Conservation (phyloP, 306 rosid genomes). For the Dalbergia cochinchinensis region DNA sequence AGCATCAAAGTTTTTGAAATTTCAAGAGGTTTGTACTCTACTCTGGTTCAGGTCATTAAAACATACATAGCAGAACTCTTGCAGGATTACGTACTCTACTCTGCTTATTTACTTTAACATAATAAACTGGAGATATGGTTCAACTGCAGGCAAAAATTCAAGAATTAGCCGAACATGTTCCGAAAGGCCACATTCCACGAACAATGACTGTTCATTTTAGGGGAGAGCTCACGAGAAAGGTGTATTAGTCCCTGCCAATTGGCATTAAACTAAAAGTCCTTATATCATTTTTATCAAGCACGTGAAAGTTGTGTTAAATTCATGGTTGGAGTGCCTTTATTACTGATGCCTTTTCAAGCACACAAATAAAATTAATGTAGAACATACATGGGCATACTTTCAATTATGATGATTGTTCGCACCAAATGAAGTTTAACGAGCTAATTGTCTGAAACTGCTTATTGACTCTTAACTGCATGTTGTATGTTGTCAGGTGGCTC, state of each 20-base stretch:
- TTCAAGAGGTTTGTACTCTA: slow-evolving; percentile 80
- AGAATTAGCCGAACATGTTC: slow-evolving; percentile 97
- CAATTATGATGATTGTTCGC: too few relatives aligned
- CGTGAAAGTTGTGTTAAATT: slow-evolving; percentile 8
- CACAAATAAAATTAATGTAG: slow-evolving; percentile 10
- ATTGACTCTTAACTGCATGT: slow-evolving; percentile 2
- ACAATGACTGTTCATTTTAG: slow-evolving; percentile 95
- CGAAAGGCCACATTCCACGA: slow-evolving; percentile 98
- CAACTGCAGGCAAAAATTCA: slow-evolving; percentile 93
- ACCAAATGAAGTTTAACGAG: background rate
- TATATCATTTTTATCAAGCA: slow-evolving; percentile 28
- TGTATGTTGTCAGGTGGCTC: slow-evolving; percentile 76
- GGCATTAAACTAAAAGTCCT: slow-evolving; percentile 28
- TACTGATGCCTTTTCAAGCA: background rate
- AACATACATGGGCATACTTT: slow-evolving; percentile 6
- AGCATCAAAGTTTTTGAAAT: slow-evolving; percentile 96
- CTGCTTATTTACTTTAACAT: slow-evolving; percentile 21
- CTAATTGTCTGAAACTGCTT: slow-evolving; percentile 33
- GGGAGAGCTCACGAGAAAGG: slow-evolving; percentile 99
- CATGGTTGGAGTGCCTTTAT: slow-evolving; percentile 1
- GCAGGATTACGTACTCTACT: background rate
- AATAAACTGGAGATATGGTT: slow-evolving; percentile 37
- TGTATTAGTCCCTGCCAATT: slow-evolving; percentile 48
- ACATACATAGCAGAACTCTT: slow-evolving; percentile 5
- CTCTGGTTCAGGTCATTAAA: slow-evolving; percentile 29